A percentile compares a stretch with the other conserved stretches of the same genome.
These are phyloP conservation scores for Bacterosira constricta DNA, from an alignment of 108 stramenopile species.

Conservation along the genomic window DNA sequence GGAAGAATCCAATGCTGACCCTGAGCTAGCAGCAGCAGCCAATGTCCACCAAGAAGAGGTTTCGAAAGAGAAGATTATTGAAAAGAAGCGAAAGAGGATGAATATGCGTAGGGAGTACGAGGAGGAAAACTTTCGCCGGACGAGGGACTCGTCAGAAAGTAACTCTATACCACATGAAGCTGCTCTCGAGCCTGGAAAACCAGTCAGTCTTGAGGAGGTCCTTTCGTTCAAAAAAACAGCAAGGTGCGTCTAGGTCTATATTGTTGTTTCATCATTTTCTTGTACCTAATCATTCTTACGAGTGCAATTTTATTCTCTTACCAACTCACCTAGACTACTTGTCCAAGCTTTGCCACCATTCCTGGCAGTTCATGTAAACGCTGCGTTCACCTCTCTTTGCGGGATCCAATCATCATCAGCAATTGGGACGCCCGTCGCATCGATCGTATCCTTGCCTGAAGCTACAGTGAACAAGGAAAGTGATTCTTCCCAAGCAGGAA, in stretches of 20 bases:
- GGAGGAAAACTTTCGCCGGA: constrained; percentile 66
- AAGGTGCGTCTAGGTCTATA: constrained; percentile 45
- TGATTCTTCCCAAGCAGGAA: constrained; percentile 24
- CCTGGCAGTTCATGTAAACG: constrained; percentile 67
- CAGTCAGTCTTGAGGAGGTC: constrained; percentile 65
- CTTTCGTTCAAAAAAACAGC: constrained; percentile 66
- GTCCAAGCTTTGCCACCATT: constrained; percentile 60
- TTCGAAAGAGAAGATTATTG: constrained; percentile 18
- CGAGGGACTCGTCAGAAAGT: constrained; percentile 64
- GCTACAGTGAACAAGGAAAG: constrained; percentile 18
- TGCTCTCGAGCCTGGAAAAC: constrained; percentile 57
- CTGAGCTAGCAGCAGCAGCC: not conserved
- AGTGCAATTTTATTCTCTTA: not conserved
- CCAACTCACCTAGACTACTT: constrained; percentile 40
- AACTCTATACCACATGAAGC: constrained; percentile 29
- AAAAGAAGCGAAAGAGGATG: constrained; percentile 77
- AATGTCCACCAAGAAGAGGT: too few relatives aligned
- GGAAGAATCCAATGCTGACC: not conserved
- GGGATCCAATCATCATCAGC: constrained; percentile 64
- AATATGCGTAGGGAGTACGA: constrained; percentile 75
- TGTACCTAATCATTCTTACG: not conserved
- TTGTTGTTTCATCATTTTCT: not conserved
- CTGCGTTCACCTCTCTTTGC: constrained; percentile 68
- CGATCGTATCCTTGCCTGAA: constrained; percentile 45
- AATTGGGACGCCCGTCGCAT: constrained; percentile 60